Conservation (phyloP, 139 green algal species). For the Picochlorum sp. region DNA sequence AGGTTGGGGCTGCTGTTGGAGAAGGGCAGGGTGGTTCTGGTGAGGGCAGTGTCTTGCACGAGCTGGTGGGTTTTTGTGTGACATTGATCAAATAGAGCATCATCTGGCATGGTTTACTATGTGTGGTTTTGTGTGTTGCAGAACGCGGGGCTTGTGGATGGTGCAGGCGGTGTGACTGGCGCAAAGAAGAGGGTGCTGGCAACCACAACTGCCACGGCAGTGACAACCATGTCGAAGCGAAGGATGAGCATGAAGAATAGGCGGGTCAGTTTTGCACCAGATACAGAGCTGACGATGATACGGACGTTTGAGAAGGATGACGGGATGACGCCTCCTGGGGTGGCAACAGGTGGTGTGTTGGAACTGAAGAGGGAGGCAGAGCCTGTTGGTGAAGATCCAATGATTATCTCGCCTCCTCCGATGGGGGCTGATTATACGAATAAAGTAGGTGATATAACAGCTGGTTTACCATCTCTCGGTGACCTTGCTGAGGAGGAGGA, state of each 20-base stretch:
- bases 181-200: not conserved
- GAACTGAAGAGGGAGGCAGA: no score
- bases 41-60: no score
- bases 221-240: conserved; percentile 9
- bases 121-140: no score
- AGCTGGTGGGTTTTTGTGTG: no score
- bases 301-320: conserved; percentile 29
- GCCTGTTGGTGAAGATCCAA: no score
- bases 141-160: no score
- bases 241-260: conserved; percentile 18
- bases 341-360: not conserved
- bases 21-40: no score
- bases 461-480: conserved; percentile 15
- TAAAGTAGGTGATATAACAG: conserved; percentile 25
- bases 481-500: conserved; percentile 28
- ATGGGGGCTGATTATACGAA: not conserved
- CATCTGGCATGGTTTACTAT: no score
- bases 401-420: not conserved
- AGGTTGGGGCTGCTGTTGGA: no score
- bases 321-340: not conserved
- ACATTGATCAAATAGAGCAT: no score
- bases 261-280: conserved; percentile 11
- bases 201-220: not conserved
- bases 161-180: no score
- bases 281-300: conserved; percentile 28